Evolutionary conservation across 139 green algal genomes (phyloP).

Genomic region (Chlorella ohadii): DNA sequence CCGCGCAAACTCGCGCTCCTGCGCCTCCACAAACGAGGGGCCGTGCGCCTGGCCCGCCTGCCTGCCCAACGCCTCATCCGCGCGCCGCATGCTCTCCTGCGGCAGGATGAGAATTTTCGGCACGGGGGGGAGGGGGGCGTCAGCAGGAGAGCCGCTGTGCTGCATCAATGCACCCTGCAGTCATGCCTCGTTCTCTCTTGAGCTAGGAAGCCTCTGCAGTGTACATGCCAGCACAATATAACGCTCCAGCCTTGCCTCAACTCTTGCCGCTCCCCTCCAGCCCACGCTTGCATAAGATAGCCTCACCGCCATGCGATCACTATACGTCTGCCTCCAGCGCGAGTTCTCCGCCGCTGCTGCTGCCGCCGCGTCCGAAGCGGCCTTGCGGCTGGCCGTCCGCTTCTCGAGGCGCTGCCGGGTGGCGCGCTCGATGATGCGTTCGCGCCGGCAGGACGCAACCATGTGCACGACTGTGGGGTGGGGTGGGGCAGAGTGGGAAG

Average conservation of each 20-base stretch:
- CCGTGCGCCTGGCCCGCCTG: neutral
- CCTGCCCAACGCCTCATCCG: neutral
- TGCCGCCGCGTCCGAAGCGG: neutral
- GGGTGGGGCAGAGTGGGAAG: too few relatives aligned
- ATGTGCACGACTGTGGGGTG: neutral
- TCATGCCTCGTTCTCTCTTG: too few relatives aligned
- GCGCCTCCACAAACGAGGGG: slow-evolving; percentile 9
- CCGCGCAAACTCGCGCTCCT: slow-evolving; percentile 1
- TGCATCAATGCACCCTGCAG: too few relatives aligned
- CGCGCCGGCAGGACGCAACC: neutral
- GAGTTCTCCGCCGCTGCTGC: neutral
- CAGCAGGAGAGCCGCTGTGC: too few relatives aligned
- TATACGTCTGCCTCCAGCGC: slow-evolving; percentile 29
- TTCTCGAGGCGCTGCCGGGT: neutral
- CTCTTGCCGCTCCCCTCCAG: too few relatives aligned
- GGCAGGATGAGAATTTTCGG: too few relatives aligned
- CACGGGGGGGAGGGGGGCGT: too few relatives aligned
- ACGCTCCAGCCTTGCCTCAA: too few relatives aligned
- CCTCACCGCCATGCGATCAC: slow-evolving; percentile 8
- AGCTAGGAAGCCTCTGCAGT: too few relatives aligned
- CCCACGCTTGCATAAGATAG: too few relatives aligned
- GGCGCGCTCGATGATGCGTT: neutral
- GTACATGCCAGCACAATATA: too few relatives aligned
- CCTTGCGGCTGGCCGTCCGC: too few relatives aligned
- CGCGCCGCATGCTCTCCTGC: slow-evolving; percentile 28